Evolutionary conservation across 495 filamentous ascomycete species (phyloP).

Genomic region (Venustampulla echinocandica): DNA sequence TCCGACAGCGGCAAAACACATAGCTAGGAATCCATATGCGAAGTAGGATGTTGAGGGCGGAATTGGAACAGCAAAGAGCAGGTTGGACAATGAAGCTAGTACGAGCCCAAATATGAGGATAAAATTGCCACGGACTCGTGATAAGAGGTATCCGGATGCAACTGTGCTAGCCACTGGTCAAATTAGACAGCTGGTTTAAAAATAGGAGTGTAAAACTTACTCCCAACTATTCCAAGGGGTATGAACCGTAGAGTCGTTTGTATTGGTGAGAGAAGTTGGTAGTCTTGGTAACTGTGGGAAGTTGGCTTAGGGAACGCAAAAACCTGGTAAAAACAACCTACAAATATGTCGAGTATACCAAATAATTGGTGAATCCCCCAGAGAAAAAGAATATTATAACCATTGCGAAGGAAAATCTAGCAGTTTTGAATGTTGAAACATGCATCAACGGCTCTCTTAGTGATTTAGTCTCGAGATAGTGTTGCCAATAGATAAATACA

Average conservation of each 20-base stretch:
- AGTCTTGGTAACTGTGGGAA: slow-evolving; percentile 41
- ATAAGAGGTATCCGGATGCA: slow-evolving; percentile 46
- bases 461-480: slow-evolving; percentile 39
- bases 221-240: slow-evolving; percentile 46
- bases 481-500: slow-evolving; percentile 58
- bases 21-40: slow-evolving; percentile 50
- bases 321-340: neutral
- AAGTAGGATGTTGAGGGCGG: slow-evolving; percentile 46
- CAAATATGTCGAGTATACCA: slow-evolving; percentile 54
- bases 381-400: slow-evolving; percentile 52
- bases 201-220: neutral
- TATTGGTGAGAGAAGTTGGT: slow-evolving; percentile 41
- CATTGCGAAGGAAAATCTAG: slow-evolving; percentile 49
- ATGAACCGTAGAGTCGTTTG: slow-evolving; percentile 55
- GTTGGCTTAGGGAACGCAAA: neutral
- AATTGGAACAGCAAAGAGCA: slow-evolving; percentile 51
- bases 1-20: slow-evolving; percentile 49
- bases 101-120: slow-evolving; percentile 46
- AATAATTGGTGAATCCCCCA: slow-evolving; percentile 47
- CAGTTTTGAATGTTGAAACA: slow-evolving; percentile 44
- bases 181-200: neutral
- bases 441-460: slow-evolving; percentile 47
- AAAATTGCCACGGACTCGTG: slow-evolving; percentile 40
- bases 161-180: slow-evolving; percentile 31
- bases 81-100: slow-evolving; percentile 36